These are phyloP conservation scores for Bruguiera sexangula DNA, from an alignment of 345 rosid species.

Conservation along the genomic window DNA sequence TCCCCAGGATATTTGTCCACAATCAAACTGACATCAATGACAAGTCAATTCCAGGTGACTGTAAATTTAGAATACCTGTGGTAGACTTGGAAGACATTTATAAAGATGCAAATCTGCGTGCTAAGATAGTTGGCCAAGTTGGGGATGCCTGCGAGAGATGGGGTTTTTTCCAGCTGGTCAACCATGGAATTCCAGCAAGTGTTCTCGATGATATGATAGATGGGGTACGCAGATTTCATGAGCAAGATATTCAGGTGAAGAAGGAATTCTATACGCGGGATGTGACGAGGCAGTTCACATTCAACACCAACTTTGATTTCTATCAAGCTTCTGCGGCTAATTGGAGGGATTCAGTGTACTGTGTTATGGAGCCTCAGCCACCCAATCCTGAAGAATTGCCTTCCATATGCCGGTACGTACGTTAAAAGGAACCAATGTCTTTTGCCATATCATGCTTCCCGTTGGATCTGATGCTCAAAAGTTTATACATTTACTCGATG, in stretches of 20 bases:
- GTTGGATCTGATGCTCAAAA: too few relatives aligned
- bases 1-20: slow-evolving; percentile 8
- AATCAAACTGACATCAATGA: background rate
- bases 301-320: slow-evolving; percentile 12
- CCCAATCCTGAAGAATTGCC: slow-evolving; percentile 15
- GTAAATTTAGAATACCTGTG: background rate
- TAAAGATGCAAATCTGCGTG: background rate
- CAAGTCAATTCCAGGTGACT: background rate
- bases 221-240: slow-evolving; percentile 16
- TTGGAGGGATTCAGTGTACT: slow-evolving; percentile 12
- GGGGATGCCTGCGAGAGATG: slow-evolving; percentile 9
- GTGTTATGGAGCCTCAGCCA: slow-evolving; percentile 5
- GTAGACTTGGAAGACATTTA: background rate
- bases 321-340: slow-evolving; percentile 1
- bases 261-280: slow-evolving; percentile 14
- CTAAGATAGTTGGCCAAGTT: background rate
- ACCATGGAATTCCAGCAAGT: slow-evolving; percentile 19
- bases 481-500: too few relatives aligned
- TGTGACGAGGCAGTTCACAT: background rate
- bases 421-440: background rate
- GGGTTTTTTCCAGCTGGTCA: slow-evolving; percentile 17
- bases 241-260: slow-evolving; percentile 11
- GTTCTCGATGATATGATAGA: slow-evolving; percentile 11
- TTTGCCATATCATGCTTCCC: too few relatives aligned
- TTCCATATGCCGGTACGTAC: background rate